Evolutionary conservation across 257 asterid genomes (phyloP).

Genomic region (Jacaranda mimosifolia): DNA sequence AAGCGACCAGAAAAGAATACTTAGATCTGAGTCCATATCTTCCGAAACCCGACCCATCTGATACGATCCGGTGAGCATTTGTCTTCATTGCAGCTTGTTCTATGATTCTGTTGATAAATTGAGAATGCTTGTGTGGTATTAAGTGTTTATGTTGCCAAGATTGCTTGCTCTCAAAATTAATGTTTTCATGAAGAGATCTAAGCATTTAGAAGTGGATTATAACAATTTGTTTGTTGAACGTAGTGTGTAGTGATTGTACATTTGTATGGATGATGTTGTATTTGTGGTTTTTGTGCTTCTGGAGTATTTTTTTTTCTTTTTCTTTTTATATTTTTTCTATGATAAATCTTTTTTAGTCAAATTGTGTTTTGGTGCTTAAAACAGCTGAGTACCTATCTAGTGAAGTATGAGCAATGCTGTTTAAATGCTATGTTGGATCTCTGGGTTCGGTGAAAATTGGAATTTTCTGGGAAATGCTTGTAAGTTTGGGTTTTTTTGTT

Average conservation of each 20-base stretch:
- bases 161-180: neutral
- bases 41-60: slow-evolving; percentile 17
- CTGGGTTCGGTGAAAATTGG: neutral
- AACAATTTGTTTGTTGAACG: neutral
- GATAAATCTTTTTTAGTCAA: neutral
- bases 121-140: neutral
- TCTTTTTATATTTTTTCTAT: neutral
- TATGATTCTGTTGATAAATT: neutral
- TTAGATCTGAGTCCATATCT: slow-evolving; percentile 56
- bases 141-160: slow-evolving; percentile 10
- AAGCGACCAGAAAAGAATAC: slow-evolving; percentile 18
- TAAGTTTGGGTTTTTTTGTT: neutral
- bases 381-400: neutral
- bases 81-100: slow-evolving; percentile 38
- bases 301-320: slow-evolving; percentile 11
- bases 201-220: slow-evolving; percentile 15
- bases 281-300: neutral
- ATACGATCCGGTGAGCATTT: slow-evolving; percentile 54
- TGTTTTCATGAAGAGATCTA: slow-evolving; percentile 41
- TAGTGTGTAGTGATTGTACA: slow-evolving; percentile 29
- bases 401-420: slow-evolving; percentile 14
- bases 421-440: neutral
- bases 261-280: slow-evolving; percentile 23
- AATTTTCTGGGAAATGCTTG: slow-evolving; percentile 1
- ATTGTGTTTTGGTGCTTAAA: slow-evolving; percentile 6